phyloP scores from a whole-genome alignment of 306 rosid species.

The Quercus berberidifolia region DNA sequence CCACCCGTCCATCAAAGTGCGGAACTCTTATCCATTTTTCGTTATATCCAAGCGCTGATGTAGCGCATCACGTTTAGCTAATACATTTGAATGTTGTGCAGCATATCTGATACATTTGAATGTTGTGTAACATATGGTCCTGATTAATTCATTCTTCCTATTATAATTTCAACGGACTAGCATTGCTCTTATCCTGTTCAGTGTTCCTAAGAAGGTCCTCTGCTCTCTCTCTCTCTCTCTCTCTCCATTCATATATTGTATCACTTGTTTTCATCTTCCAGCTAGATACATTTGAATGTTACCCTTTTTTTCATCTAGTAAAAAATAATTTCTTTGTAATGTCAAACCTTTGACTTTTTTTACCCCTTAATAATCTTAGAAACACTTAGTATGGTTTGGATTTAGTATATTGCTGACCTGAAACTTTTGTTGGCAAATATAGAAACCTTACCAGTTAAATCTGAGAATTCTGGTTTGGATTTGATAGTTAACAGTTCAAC shows the following conservation, averaged over 20 bases:
- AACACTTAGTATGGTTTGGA: background rate
- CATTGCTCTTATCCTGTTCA: background rate
- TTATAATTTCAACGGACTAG: background rate
- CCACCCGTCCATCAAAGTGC: no score
- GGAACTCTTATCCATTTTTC: no score
- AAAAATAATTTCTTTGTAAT: no score
- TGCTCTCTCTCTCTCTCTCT: background rate
- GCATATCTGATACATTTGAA: background rate
- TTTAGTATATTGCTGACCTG: background rate
- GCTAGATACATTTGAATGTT: no score
- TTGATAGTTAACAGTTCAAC: background rate
- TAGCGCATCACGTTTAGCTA: no score
- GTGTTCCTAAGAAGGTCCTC: background rate
- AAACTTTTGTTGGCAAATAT: background rate
- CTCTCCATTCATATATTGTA: no score
- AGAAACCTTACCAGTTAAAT: background rate
- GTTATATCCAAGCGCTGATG: no score
- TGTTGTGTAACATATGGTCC: background rate
- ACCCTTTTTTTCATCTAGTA: no score
- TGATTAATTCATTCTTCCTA: background rate
- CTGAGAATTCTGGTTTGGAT: background rate
- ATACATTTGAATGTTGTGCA: background rate
- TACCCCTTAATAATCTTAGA: background rate
- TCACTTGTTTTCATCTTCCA: no score
- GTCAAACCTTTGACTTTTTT: no score